Evolutionary conservation across 768 basidiomycete species (phyloP).

Genomic region (Mycena vitilis): DNA sequence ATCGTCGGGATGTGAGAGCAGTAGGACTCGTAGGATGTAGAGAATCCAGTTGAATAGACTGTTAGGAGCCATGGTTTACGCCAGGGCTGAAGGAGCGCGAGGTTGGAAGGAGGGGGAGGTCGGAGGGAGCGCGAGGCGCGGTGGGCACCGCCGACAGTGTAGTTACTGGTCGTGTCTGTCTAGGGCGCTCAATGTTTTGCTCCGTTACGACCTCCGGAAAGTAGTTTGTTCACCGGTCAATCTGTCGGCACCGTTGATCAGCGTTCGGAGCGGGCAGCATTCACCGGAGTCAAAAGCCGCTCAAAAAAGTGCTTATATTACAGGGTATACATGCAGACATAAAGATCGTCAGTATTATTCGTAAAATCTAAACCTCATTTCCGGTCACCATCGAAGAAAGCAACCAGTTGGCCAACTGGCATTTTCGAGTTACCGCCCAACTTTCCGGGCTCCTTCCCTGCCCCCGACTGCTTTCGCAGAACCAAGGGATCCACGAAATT

Average conservation of each 20-base stretch:
- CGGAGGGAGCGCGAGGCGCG: slow-evolving; percentile 5
- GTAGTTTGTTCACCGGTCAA: not conserved
- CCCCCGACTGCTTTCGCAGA: slow-evolving; percentile 71
- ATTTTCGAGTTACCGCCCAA: slow-evolving; percentile 69
- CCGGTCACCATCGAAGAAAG: slow-evolving; percentile 82
- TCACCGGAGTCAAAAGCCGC: not conserved
- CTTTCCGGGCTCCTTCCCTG: slow-evolving; percentile 54
- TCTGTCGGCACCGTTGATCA: too few relatives aligned
- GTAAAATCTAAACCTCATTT: slow-evolving; percentile 35
- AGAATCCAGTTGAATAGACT: slow-evolving; percentile 15
- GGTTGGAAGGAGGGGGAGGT: not conserved
- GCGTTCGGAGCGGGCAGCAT: too few relatives aligned
- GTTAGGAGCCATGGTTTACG: slow-evolving; percentile 13
- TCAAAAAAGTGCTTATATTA: not conserved
- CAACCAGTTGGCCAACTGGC: slow-evolving; percentile 81
- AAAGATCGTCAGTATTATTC: slow-evolving; percentile 19
- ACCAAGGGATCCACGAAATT: slow-evolving; percentile 86
- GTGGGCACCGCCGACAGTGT: not conserved
- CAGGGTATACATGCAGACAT: slow-evolving; percentile 25
- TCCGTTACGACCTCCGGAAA: too few relatives aligned
- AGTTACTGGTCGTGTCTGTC: not conserved
- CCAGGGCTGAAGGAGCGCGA: too few relatives aligned
- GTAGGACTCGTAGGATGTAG: slow-evolving; percentile 25
- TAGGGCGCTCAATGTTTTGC: slow-evolving; percentile 1
- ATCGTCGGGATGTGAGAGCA: slow-evolving; percentile 32